phyloP scores from a whole-genome alignment of 441 rosid species.

The Eutrema salsugineum region DNA sequence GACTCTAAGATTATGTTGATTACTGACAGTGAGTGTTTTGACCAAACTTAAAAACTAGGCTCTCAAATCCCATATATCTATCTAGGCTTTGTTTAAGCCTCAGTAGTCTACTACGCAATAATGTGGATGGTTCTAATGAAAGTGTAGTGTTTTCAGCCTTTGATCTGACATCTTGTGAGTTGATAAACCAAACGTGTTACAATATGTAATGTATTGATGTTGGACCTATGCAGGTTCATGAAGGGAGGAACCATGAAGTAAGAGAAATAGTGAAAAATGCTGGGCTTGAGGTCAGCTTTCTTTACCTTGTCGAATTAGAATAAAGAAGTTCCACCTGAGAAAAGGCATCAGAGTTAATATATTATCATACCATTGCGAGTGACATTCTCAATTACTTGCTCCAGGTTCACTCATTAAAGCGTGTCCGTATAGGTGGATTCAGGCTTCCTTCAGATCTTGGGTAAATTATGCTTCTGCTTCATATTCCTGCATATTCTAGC shows the following conservation, averaged over 20 bases:
- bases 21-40: background rate
- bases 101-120: background rate
- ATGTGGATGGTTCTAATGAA: background rate
- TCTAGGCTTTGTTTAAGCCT: background rate
- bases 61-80: background rate
- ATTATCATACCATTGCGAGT: too few species aligned
- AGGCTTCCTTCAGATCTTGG: constrained; percentile 89
- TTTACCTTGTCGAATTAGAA: background rate
- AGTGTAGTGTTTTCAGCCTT: background rate
- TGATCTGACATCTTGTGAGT: background rate
- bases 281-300: constrained; percentile 81
- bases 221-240: constrained; percentile 60
- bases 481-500: too few species aligned
- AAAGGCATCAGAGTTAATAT: too few species aligned
- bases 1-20: background rate
- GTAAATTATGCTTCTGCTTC: constrained; percentile 39
- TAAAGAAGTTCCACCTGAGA: too few species aligned
- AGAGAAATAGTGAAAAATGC: constrained; percentile 90
- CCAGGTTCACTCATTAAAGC: constrained; percentile 78
- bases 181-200: background rate
- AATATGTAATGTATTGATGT: background rate
- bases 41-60: background rate
- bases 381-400: too few species aligned
- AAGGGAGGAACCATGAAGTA: constrained; percentile 94
- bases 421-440: constrained; percentile 79